Evolutionary conservation across 2,329 filamentous ascomycete species (phyloP), one percentile per base, ranked within the genome.

Genomic region (Monilinia aucupariae): DNA sequence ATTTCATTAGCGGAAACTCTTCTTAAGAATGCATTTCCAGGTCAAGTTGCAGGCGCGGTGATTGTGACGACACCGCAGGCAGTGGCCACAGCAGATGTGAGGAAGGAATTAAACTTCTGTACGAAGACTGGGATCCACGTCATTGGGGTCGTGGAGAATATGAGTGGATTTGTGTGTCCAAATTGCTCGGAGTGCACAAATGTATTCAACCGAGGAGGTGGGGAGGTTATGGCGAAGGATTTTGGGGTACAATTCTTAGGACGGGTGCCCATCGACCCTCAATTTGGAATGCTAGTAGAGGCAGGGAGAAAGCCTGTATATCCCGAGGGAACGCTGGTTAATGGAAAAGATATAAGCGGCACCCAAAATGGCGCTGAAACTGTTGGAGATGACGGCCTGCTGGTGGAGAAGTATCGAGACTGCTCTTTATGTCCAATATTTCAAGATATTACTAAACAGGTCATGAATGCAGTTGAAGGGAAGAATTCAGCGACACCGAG

Each of bases 21-120:
- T 0, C 80, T 93, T 64, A 80, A 82, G 64, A 81, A 82, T 63
- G 80, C 83, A n/a, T 73, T 77, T 4, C 81, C 85, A 0, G 85
- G 85, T 0, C 88, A 92, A 69, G 82, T 97, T 2, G 84, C 89
- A 0, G 94, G 93, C 10, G 93, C 94, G 0, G 92, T 99, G 0
- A 87, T 99, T 0, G 93, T 99, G 1, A 99, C 94, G 3, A 99
- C 94, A 0, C 94, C 94, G 0, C 94, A 99, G 74, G 94, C 93
- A 0, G 90, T 99, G 55, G 88, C 91, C 15, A 96, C 93, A 34
- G 89, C 91, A 0, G 94, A 99, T 73, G 94, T 99, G 45, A 88
- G 43, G 69, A 86, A 92, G 63, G 94, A 99, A 77, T 89, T 96
- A 71, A 88, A 84, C 65, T 97, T 99, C 79, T 90, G 97, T 71